Evolutionary conservation across 257 asterid species (phyloP).

Genomic region (Asclepias syriaca): DNA sequence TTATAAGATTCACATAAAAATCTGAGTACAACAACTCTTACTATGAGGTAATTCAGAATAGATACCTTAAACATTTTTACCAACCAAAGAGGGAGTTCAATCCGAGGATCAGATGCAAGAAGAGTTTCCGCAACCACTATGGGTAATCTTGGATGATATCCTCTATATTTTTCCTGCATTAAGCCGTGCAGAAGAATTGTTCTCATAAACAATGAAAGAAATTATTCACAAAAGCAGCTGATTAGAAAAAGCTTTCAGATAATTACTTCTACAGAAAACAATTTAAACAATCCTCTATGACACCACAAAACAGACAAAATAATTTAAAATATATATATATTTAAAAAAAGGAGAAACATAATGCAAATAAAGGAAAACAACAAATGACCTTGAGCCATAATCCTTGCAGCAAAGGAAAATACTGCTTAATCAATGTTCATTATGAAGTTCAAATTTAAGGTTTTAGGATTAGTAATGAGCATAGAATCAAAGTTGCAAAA

Average conservation of each 20-base stretch:
- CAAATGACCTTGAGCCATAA: not conserved
- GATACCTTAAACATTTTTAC: constrained; percentile 78
- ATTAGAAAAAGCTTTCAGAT: not conserved
- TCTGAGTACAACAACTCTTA: not conserved
- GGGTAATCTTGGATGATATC: constrained; percentile 78
- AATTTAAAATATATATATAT: too few species aligned
- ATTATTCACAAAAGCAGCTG: not conserved
- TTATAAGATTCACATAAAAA: not conserved
- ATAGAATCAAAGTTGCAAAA: not conserved
- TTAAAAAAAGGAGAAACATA: not conserved
- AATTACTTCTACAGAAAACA: not conserved
- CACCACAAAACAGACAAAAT: not conserved
- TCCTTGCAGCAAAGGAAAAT: not conserved
- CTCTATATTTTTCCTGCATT: constrained; percentile 75
- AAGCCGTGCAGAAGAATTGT: constrained; percentile 3
- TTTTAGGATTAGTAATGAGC: not conserved
- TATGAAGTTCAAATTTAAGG: not conserved
- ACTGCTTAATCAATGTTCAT: not conserved
- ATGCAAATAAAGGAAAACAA: not conserved
- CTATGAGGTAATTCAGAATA: not conserved
- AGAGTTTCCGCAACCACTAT: constrained; percentile 83
- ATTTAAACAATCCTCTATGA: not conserved
- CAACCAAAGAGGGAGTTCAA: constrained; percentile 93
- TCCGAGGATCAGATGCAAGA: constrained; percentile 86
- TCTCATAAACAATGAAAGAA: not conserved